Conservation (phyloP, 208 protist species). For the Trypanosoma conorhini region DNA sequence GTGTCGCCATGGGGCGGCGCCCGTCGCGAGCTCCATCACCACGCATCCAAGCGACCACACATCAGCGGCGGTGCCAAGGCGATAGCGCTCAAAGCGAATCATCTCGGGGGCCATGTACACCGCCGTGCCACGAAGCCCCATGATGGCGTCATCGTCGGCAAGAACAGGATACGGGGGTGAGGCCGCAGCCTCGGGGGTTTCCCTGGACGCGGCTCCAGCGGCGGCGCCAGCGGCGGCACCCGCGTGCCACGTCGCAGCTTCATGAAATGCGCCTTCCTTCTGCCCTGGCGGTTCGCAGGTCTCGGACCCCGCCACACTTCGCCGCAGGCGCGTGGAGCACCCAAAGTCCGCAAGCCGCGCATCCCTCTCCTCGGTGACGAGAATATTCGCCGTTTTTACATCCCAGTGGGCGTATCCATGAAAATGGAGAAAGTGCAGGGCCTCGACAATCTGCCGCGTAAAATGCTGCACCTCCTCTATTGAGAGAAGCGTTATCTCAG, state of each 20-base stretch:
- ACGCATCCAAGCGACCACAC: slow-evolving; percentile 48
- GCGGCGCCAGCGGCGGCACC: not conserved
- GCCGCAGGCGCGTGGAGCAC: slow-evolving; percentile 78
- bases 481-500: slow-evolving; percentile 50
- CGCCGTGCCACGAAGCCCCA: slow-evolving; percentile 76
- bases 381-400: slow-evolving; percentile 91
- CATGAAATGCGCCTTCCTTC: not conserved
- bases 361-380: slow-evolving; percentile 66
- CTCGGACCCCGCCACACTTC: slow-evolving; percentile 1
- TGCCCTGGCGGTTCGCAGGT: not conserved
- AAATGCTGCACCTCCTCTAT: slow-evolving; percentile 72
- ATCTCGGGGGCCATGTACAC: slow-evolving; percentile 66
- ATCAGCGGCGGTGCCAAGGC: slow-evolving; percentile 27
- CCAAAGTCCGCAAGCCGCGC: slow-evolving; percentile 94
- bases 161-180: slow-evolving; percentile 42
- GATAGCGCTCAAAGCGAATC: slow-evolving; percentile 56
- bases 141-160: slow-evolving; percentile 59
- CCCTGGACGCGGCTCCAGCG: not conserved
- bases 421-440: slow-evolving; percentile 80
- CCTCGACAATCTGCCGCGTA: slow-evolving; percentile 67
- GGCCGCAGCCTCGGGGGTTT: not conserved
- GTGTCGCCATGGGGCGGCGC: slow-evolving; percentile 29
- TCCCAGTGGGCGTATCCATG: slow-evolving; percentile 89
- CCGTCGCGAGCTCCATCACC: slow-evolving; percentile 42
- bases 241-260: not conserved